A percentile compares a stretch with the other conserved stretches of the same genome.
These are phyloP conservation scores for Saccharomyces hybrid DNA, from an alignment of 1,139 yeast species.

Conservation along the genomic window DNA sequence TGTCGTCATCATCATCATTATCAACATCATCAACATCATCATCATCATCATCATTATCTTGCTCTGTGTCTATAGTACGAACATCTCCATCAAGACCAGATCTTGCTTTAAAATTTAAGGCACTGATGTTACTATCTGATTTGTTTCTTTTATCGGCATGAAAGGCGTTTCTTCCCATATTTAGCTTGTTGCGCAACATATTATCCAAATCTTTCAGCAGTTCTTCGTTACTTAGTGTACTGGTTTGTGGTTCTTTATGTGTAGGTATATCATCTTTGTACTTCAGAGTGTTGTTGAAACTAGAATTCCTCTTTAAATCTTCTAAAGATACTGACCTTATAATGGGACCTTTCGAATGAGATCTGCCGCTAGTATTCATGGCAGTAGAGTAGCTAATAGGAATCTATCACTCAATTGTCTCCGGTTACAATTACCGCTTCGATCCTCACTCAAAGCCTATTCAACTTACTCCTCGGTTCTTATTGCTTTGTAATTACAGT, in stretches of 20 bases:
- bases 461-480: background rate
- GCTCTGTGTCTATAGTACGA: conserved; percentile 6
- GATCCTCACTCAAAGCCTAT: background rate
- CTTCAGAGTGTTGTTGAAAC: background rate
- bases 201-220: conserved; percentile 18
- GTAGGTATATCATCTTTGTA: background rate
- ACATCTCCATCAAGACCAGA: conserved; percentile 12
- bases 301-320: background rate
- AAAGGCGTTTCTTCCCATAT: conserved; percentile 7
- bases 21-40: background rate
- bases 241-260: background rate
- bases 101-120: conserved; percentile 7
- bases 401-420: background rate
- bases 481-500: background rate
- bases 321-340: background rate
- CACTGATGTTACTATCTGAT: conserved; percentile 6
- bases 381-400: background rate
- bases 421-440: background rate
- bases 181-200: conserved; percentile 20
- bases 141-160: conserved; percentile 8
- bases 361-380: background rate
- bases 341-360: background rate
- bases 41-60: conserved; percentile 1
- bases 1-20: too few species aligned
- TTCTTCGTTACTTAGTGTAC: background rate